These are phyloP conservation scores for Alternaria atra DNA, from an alignment of 2,329 filamentous ascomycete genomes.

Conservation along the genomic window DNA sequence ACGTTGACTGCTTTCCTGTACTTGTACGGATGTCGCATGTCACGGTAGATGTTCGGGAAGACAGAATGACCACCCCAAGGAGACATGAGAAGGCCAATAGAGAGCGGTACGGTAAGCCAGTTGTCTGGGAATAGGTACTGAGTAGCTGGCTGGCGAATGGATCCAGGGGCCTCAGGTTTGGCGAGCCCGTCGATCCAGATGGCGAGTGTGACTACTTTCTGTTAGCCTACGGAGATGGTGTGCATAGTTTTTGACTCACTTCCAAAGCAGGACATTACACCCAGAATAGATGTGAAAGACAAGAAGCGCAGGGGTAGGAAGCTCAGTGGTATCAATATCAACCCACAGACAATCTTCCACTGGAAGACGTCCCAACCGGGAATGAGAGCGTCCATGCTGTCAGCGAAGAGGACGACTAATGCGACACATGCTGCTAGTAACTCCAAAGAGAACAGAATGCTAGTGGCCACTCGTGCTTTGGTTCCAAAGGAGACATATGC, in stretches of 20 bases:
- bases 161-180: constrained; percentile 81
- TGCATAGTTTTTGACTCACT: constrained; percentile 68
- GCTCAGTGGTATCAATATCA: constrained; percentile 81
- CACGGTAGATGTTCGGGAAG: constrained; percentile 85
- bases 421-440: constrained; percentile 89
- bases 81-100: constrained; percentile 89
- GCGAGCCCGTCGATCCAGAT: constrained; percentile 86
- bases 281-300: constrained; percentile 89
- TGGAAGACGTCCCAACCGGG: constrained; percentile 72
- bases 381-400: constrained; percentile 82
- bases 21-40: constrained; percentile 84
- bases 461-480: constrained; percentile 81
- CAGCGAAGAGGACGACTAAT: constrained; percentile 91
- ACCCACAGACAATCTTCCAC: constrained; percentile 87
- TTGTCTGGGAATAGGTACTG: constrained; percentile 86
- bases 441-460: constrained; percentile 86
- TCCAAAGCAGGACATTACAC: constrained; percentile 87
- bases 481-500: constrained; percentile 90
- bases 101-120: constrained; percentile 86
- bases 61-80: constrained; percentile 76
- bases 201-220: constrained; percentile 75
- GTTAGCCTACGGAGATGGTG: constrained; percentile 35
- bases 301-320: constrained; percentile 84
- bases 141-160: constrained; percentile 78
- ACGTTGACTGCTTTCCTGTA: constrained; percentile 77